Evolutionary conservation across 202 grass and related monocot genomes (phyloP), one percentile per base, ranked within the genome.

Genomic region (Eragrostis tef): DNA sequence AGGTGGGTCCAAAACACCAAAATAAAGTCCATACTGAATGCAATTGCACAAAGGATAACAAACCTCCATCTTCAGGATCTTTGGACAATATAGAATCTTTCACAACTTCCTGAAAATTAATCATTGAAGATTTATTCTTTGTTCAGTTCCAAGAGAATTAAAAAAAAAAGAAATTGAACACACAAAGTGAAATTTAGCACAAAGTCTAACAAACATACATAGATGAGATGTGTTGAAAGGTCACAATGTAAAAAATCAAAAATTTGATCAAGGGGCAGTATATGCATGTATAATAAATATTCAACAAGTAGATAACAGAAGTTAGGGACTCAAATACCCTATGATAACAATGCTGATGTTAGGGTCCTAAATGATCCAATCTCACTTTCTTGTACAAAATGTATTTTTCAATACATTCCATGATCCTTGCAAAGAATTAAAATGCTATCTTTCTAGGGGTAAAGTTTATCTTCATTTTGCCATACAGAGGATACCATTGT

Each of bases 21-120:
- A 39, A 5, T 63, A 27, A 66, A 78, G 42, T 49, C 82, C 29
- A 69, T 64, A 46, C 41, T 11, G 5, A 65, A 70, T 80, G 34
- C 49, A 48, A 39, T 39, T 78, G 80, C 58, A 31, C 29, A 67
- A 21, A 1, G 78, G 54, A n/a, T 52, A 65, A 81, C 72, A 60
- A 78, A 93, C 91, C 87, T 82, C 21, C 45, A 49, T 48, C 64
- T 80, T 79, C 82, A 83, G 48, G 57, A 76, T 67, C 79, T 64
- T 77, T 83, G 24, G 63, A 66, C 21, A 26, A 16, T 47, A 76
- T 8, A 19, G 64, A 74, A 49, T 83, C 85, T 66, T 64, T 63
- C 71, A 42, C 74, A 78, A n/a, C 27, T 85, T 77, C 48, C 46
- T 43, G 49, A 60, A 78, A 82, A 75, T 44, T 20, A 78, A 63